These are phyloP conservation scores for Abelmoschus esculentus DNA, from an alignment of 345 rosid genomes.

Conservation along the genomic window DNA sequence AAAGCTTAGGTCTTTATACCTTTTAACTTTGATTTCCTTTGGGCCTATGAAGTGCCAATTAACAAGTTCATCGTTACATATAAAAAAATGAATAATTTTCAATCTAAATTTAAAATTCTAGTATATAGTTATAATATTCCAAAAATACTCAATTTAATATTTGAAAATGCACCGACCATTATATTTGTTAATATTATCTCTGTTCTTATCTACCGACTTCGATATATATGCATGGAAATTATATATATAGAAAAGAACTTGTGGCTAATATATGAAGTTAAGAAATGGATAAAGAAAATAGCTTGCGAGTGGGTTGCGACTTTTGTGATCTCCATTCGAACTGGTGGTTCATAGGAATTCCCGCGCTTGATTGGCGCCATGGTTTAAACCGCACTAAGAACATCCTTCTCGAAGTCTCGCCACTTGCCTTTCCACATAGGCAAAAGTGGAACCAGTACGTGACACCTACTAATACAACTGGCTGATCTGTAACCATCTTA, in stretches of 20 bases:
- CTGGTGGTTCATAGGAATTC: not conserved
- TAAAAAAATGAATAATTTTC: no score
- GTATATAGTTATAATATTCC: no score
- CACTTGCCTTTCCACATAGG: constrained; percentile 9
- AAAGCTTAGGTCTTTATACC: no score
- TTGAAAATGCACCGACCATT: no score
- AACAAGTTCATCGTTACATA: no score
- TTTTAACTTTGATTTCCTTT: no score
- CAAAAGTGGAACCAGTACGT: not conserved
- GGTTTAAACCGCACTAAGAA: not conserved
- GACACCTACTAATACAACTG: not conserved
- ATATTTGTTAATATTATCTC: no score
- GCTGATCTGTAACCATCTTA: constrained; percentile 2
- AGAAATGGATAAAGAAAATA: not conserved
- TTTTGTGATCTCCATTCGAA: not conserved
- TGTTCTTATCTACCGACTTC: no score
- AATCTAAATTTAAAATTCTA: no score
- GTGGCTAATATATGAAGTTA: not conserved
- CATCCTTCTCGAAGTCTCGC: constrained; percentile 1
- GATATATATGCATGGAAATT: no score
- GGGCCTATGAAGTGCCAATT: no score
- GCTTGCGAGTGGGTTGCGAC: not conserved
- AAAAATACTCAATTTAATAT: no score
- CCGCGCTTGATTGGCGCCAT: constrained; percentile 9
- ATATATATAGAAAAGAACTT: not conserved